Percentiles rank a stretch among this genome's conserved stretches.
Evolutionary conservation across 2,329 filamentous ascomycete species (phyloP).

Genomic region (Pseudovirgaria hyperparasitica): DNA sequence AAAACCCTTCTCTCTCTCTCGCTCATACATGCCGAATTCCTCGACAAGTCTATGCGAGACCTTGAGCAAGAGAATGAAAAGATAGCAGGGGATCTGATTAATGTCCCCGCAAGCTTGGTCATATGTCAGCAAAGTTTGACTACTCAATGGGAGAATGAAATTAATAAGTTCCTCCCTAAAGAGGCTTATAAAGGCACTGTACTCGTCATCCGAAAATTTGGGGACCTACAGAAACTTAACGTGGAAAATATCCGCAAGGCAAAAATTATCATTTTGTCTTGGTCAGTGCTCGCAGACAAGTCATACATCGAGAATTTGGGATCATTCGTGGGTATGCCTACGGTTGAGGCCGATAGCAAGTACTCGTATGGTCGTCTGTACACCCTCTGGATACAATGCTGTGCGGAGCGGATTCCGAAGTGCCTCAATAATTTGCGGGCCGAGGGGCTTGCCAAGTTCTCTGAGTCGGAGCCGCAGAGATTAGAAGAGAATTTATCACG

Average conservation of each 20-base stretch:
- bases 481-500: slow-evolving; percentile 16
- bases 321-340: slow-evolving; percentile 36
- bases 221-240: slow-evolving; percentile 27
- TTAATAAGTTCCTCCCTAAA: slow-evolving; percentile 34
- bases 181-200: slow-evolving; percentile 21
- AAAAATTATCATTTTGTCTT: slow-evolving; percentile 44
- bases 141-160: slow-evolving; percentile 46
- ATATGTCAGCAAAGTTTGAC: slow-evolving; percentile 43
- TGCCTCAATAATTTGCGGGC: slow-evolving; percentile 29
- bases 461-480: slow-evolving; percentile 11
- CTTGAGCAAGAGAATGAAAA: slow-evolving; percentile 8
- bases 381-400: slow-evolving; percentile 40
- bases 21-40: slow-evolving; percentile 37
- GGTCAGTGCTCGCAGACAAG: slow-evolving; percentile 32
- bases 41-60: slow-evolving; percentile 5
- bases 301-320: slow-evolving; percentile 39
- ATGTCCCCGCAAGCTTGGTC: slow-evolving; percentile 45
- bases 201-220: slow-evolving; percentile 28
- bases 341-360: no score
- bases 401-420: slow-evolving; percentile 28
- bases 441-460: slow-evolving; percentile 11
- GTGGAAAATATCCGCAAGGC: slow-evolving; percentile 35
- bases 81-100: slow-evolving; percentile 20
- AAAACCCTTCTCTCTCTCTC: slow-evolving; percentile 51
- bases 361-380: slow-evolving; percentile 35